phyloP scores from a whole-genome alignment of 306 rosid genomes.

The Sophora flavescens region DNA sequence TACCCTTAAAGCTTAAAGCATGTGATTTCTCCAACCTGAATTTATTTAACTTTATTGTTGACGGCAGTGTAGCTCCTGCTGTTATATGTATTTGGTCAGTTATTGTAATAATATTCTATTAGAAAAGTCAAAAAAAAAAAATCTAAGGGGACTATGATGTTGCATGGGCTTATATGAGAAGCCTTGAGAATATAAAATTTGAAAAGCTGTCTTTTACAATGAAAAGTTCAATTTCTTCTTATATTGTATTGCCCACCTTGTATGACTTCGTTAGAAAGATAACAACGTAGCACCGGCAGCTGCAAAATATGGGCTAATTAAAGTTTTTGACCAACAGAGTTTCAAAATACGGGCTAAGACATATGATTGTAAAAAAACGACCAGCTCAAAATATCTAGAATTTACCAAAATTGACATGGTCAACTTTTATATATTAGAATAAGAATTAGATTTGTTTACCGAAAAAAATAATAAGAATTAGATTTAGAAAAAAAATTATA shows the following conservation, averaged over 20 bases:
- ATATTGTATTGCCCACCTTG: not conserved
- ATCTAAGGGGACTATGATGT: not conserved
- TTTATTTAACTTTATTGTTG: slow-evolving; percentile 15
- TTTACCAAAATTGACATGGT: not conserved
- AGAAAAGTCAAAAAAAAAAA: too few relatives aligned
- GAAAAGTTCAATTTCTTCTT: slow-evolving; percentile 30
- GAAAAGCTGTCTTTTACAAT: slow-evolving; percentile 3
- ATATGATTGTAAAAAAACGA: too few relatives aligned
- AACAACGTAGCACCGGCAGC: not conserved
- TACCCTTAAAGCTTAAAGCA: not conserved
- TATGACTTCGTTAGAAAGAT: slow-evolving; percentile 39
- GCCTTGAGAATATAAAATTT: not conserved
- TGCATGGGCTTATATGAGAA: not conserved
- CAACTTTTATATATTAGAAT: not conserved
- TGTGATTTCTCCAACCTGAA: not conserved
- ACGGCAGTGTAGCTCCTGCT: not conserved
- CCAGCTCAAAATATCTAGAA: slow-evolving; percentile 5
- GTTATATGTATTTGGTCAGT: not conserved
- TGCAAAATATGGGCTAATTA: slow-evolving; percentile 15
- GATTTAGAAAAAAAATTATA: not conserved
- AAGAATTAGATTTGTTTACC: too few relatives aligned
- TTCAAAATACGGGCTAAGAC: too few relatives aligned
- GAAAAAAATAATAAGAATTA: too few relatives aligned
- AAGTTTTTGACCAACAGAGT: not conserved
- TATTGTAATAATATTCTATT: not conserved